A percentile compares a stretch with the other conserved stretches of the same genome.
These are phyloP conservation scores for Thalassiosira livingstoniorum DNA, from an alignment of 352 stramenopile genomes.

Conservation along the genomic window DNA sequence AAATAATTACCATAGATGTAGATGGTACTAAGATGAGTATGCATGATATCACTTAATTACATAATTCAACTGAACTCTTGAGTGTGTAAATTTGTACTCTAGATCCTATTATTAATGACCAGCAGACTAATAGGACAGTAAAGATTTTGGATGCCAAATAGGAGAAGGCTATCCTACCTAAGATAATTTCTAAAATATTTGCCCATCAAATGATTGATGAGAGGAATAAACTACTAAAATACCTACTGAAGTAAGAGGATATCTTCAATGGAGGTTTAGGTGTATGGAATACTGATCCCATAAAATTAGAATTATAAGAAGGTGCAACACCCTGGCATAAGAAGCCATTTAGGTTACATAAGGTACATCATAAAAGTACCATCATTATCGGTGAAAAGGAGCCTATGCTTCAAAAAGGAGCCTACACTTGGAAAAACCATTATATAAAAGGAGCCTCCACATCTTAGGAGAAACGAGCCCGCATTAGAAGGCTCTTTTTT, in stretches of 20 bases:
- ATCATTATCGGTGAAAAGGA: too few species aligned
- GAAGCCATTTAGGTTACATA: constrained; percentile 23
- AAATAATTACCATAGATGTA: constrained; percentile 19
- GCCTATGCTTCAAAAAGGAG: too few species aligned
- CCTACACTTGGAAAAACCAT: too few species aligned
- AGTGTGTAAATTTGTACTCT: too few species aligned
- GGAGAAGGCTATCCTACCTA: constrained; percentile 33
- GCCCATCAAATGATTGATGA: constrained; percentile 1
- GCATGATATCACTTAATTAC: neutral
- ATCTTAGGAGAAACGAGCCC: too few species aligned
- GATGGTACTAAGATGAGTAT: constrained; percentile 17
- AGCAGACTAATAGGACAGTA: neutral
- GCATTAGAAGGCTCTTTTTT: too few species aligned
- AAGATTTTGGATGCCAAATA: constrained; percentile 36
- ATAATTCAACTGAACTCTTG: constrained; percentile 2
- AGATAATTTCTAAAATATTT: constrained; percentile 7
- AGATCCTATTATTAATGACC: constrained; percentile 4
- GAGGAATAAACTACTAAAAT: constrained; percentile 9
- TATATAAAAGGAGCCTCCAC: too few species aligned
- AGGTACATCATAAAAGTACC: too few species aligned
- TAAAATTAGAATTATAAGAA: constrained; percentile 30
- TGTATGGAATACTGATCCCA: constrained; percentile 23
- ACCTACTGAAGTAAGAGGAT: constrained; percentile 16
- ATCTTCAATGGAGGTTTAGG: constrained; percentile 30
- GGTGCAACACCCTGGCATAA: constrained; percentile 32